Evolutionary conservation across 2,329 filamentous ascomycete species (phyloP).

Genomic region (Endoconidiophora polonica): DNA sequence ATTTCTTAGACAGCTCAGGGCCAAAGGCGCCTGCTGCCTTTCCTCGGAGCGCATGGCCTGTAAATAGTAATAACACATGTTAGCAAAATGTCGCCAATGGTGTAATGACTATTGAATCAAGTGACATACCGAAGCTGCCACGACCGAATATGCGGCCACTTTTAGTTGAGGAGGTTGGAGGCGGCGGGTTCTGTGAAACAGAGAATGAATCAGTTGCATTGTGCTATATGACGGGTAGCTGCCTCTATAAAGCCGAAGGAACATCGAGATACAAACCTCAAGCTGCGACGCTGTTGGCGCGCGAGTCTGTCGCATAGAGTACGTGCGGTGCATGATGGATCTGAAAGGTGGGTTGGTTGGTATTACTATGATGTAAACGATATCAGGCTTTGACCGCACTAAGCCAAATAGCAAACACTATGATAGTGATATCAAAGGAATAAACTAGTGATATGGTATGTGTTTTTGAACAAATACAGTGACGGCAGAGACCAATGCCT

Average conservation of each 20-base stretch:
- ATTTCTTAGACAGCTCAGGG: conserved; percentile 89
- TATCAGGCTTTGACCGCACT: neutral
- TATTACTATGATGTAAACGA: neutral
- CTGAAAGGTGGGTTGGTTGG: neutral
- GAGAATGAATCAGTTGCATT: conserved; percentile 7
- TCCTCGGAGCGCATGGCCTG: conserved; percentile 52
- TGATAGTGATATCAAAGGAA: neutral
- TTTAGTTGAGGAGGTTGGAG: conserved; percentile 83
- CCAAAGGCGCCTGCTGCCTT: conserved; percentile 62
- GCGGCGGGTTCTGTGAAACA: conserved; percentile 63
- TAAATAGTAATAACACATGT: conserved; percentile 8
- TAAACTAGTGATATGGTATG: too few relatives aligned
- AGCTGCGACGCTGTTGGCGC: conserved; percentile 79
- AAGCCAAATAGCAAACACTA: neutral
- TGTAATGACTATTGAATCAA: neutral
- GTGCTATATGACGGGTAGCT: neutral
- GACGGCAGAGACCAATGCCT: too few relatives aligned
- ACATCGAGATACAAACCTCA: conserved; percentile 27
- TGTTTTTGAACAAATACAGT: too few relatives aligned
- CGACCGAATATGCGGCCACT: conserved; percentile 75
- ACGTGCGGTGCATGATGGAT: conserved; percentile 77
- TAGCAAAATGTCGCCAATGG: neutral
- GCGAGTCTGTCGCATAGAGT: conserved; percentile 95
- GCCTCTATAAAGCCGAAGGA: neutral
- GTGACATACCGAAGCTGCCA: conserved; percentile 63